phyloP scores from a whole-genome alignment of 495 filamentous ascomycete genomes.

The Margaritispora aquatica region DNA sequence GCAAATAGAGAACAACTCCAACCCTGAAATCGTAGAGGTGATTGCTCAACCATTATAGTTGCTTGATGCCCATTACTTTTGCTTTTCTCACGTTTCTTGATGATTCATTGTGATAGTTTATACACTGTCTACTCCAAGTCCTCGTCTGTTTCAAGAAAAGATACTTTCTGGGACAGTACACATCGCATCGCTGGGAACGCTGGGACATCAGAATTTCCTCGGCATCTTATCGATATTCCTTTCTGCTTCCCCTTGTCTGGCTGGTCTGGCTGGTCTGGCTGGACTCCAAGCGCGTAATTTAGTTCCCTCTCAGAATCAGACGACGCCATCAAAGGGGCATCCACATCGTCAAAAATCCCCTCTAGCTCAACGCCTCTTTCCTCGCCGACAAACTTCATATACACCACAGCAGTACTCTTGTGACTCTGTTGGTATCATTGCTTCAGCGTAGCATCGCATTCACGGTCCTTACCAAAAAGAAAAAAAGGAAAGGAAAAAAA shows the following conservation, averaged over 20 bases:
- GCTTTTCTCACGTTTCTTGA: neutral
- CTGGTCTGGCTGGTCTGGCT: no score
- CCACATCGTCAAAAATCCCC: neutral
- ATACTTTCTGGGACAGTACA: no score
- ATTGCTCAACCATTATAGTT: no score
- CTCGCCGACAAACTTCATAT: neutral
- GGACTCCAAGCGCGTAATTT: neutral
- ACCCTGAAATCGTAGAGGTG: no score
- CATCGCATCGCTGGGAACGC: no score
- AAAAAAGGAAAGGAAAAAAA: no score
- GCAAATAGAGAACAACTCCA: no score
- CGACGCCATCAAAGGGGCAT: constrained; percentile 8
- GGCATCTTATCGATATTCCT: constrained; percentile 9
- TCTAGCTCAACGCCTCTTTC: neutral
- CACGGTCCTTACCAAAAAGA: constrained; percentile 24
- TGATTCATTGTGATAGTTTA: neutral
- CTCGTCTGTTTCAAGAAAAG: no score
- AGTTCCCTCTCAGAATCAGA: neutral
- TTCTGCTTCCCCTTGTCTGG: neutral
- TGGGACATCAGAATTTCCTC: no score
- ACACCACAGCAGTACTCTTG: no score
- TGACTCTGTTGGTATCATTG: no score
- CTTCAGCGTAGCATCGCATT: constrained; percentile 18
- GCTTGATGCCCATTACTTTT: no score
- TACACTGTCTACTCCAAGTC: neutral